Evolutionary conservation across 148 eudicot species (phyloP).

Genomic region (Rhododendron griersonianum): DNA sequence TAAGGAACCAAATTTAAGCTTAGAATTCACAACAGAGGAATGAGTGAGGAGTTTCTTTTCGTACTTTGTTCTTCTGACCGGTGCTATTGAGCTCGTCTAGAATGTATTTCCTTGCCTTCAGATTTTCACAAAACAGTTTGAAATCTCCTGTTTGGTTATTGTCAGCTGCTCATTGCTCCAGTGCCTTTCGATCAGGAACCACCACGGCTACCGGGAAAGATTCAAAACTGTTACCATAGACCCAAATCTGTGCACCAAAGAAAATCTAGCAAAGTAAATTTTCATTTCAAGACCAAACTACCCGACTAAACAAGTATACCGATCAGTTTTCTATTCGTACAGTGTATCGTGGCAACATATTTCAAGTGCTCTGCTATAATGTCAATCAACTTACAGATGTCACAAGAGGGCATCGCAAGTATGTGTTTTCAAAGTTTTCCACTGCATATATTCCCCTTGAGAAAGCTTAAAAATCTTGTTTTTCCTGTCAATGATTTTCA

Average conservation of each 20-base stretch:
- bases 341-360: too few species aligned
- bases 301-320: not conserved
- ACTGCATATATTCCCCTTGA: slow-evolving; percentile 95
- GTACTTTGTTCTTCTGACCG: slow-evolving; percentile 56
- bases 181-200: slow-evolving; percentile 69
- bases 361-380: too few species aligned
- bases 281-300: not conserved
- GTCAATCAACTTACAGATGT: slow-evolving; percentile 38
- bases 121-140: slow-evolving; percentile 44
- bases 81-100: slow-evolving; percentile 71
- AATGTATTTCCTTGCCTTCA: slow-evolving; percentile 61
- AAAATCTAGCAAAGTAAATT: not conserved
- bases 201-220: slow-evolving; percentile 91
- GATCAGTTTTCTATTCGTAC: not conserved
- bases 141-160: slow-evolving; percentile 50
- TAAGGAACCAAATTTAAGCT: not conserved
- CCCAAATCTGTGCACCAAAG: slow-evolving; percentile 65
- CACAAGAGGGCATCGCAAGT: slow-evolving; percentile 68
- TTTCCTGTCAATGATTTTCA: slow-evolving; percentile 94
- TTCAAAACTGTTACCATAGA: slow-evolving; percentile 90
- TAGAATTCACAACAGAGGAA: not conserved
- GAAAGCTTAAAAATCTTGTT: slow-evolving; percentile 96
- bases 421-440: slow-evolving; percentile 74
- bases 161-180: slow-evolving; percentile 82
- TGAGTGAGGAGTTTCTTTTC: slow-evolving; percentile 6